Conservation (phyloP, 257 asterid genomes). For the Gentiana macrophylla region DNA sequence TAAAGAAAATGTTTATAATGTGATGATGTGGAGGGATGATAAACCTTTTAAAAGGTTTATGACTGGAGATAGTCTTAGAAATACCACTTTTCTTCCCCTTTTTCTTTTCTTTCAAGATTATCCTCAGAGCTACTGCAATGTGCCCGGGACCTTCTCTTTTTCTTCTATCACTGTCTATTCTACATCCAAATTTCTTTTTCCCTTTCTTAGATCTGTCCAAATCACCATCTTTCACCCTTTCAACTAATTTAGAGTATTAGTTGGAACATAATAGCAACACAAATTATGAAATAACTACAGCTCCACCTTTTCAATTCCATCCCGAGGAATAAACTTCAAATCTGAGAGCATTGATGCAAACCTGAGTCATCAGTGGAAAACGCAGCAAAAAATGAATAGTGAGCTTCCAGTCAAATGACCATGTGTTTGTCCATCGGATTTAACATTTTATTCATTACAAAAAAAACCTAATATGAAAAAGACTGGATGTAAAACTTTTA, state of each 20-base stretch:
- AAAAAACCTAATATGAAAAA: no score
- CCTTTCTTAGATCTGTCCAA: conserved; percentile 23
- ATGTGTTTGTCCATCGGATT: neutral
- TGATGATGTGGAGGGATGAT: no score
- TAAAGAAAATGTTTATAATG: no score
- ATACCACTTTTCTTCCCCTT: conserved; percentile 66
- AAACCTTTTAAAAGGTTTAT: no score
- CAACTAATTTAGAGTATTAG: conserved; percentile 6
- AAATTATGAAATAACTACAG: conserved; percentile 1
- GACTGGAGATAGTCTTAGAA: conserved; percentile 14
- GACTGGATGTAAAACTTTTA: no score
- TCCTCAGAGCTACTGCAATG: conserved; percentile 53
- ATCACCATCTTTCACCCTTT: conserved; percentile 36
- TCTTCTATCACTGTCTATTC: conserved; percentile 29
- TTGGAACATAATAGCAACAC: neutral
- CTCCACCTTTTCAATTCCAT: conserved; percentile 24
- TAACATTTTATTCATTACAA: no score
- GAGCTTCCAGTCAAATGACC: neutral
- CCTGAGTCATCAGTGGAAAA: neutral
- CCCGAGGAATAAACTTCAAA: conserved; percentile 34
- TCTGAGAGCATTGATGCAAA: conserved; percentile 27
- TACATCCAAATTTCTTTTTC: conserved; percentile 34
- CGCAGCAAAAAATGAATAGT: neutral
- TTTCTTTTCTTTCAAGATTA: conserved; percentile 47
- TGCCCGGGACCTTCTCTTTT: conserved; percentile 33